Conservation (phyloP, 768 basidiomycete species). For the Pleurotus eryngii region DNA sequence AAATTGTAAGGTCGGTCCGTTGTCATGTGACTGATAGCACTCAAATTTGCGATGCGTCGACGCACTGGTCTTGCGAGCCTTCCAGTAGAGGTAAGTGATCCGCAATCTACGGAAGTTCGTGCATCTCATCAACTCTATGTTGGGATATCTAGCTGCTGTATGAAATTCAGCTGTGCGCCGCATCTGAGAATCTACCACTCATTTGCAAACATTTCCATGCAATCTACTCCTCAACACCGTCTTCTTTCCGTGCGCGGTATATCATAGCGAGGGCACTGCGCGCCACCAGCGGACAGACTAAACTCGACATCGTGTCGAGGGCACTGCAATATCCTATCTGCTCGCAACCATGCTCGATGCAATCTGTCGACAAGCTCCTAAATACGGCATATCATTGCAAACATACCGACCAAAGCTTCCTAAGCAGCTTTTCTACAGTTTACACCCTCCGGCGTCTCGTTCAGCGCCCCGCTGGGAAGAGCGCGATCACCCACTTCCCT, state of each 20-base stretch:
- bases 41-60: too few species aligned
- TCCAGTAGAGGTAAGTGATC: slow-evolving; percentile 38
- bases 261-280: slow-evolving; percentile 37
- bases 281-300: slow-evolving; percentile 12
- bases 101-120: neutral
- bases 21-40: too few species aligned
- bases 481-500: slow-evolving; percentile 56
- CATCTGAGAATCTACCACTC: slow-evolving; percentile 61
- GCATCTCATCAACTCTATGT: slow-evolving; percentile 9
- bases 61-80: slow-evolving; percentile 23
- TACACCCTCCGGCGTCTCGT: slow-evolving; percentile 30
- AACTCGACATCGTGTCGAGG: slow-evolving; percentile 36
- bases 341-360: slow-evolving; percentile 46
- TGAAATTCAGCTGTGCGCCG: slow-evolving; percentile 70
- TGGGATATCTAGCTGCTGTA: slow-evolving; percentile 59
- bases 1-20: too few species aligned
- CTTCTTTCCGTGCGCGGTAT: slow-evolving; percentile 64
- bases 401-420: slow-evolving; percentile 50
- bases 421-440: slow-evolving; percentile 56
- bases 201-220: slow-evolving; percentile 49
- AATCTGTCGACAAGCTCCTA: slow-evolving; percentile 36
- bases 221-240: slow-evolving; percentile 53
- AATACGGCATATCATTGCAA: slow-evolving; percentile 17
- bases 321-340: slow-evolving; percentile 63
- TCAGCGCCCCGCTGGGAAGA: slow-evolving; percentile 35